These are phyloP conservation scores for Puccinellia tenuiflora DNA, from an alignment of 176 grass and related monocot species.

Conservation along the genomic window DNA sequence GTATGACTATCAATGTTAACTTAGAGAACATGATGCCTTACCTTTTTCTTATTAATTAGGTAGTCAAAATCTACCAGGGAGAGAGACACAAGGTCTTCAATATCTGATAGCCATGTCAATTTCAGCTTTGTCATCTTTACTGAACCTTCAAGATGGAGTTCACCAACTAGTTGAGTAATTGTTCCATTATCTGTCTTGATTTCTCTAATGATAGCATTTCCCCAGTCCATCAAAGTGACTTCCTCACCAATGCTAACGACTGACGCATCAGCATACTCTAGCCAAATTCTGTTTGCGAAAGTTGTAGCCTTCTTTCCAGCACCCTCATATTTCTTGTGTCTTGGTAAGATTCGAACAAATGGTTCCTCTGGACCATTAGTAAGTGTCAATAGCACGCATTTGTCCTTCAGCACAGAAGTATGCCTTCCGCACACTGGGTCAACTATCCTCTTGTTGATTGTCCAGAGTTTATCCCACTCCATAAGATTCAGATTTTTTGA, in stretches of 20 bases:
- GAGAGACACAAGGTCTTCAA: slow-evolving; percentile 61
- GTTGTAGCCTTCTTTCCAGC: slow-evolving; percentile 85
- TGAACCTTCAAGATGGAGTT: slow-evolving; percentile 79
- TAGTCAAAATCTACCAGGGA: slow-evolving; percentile 85
- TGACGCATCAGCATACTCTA: slow-evolving; percentile 71
- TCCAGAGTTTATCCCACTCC: slow-evolving; percentile 98
- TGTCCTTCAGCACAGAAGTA: slow-evolving; percentile 63
- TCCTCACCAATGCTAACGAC: slow-evolving; percentile 57
- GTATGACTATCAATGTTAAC: neutral
- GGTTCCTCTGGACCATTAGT: slow-evolving; percentile 72
- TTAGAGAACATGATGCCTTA: slow-evolving; percentile 7
- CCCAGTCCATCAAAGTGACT: slow-evolving; percentile 97
- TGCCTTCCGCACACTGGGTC: slow-evolving; percentile 86
- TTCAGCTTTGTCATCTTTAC: slow-evolving; percentile 90
- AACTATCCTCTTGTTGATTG: slow-evolving; percentile 88
- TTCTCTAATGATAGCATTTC: slow-evolving; percentile 87
- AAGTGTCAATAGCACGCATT: slow-evolving; percentile 49
- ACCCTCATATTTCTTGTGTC: slow-evolving; percentile 88
- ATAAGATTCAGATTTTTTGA: slow-evolving; percentile 97
- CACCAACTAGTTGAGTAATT: slow-evolving; percentile 65
- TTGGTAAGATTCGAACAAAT: slow-evolving; percentile 60
- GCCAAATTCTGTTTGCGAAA: slow-evolving; percentile 68
- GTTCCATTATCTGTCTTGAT: slow-evolving; percentile 66
- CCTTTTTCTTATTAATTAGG: slow-evolving; percentile 97
- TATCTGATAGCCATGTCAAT: slow-evolving; percentile 86